Conservation (phyloP, 2,329 filamentous ascomycete genomes). For the Paraphoma sp. region DNA sequence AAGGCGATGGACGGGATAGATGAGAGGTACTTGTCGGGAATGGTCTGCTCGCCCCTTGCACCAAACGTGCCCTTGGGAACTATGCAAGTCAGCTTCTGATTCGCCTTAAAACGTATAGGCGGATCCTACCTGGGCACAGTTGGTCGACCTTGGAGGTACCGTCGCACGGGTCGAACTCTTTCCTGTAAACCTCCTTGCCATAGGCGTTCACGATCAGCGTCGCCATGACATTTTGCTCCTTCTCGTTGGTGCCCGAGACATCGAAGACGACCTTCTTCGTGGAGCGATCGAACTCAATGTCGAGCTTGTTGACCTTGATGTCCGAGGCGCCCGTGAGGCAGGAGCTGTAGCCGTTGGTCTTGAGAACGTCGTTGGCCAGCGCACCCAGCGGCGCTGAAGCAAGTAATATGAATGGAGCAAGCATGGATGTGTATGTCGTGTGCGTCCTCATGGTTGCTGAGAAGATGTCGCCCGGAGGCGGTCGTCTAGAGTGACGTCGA, state of each 20-base stretch:
- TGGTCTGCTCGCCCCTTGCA: conserved; percentile 73
- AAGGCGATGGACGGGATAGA: conserved; percentile 90
- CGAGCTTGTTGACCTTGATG: conserved; percentile 75
- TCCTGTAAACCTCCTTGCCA: conserved; percentile 78
- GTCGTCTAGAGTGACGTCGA: conserved; percentile 17
- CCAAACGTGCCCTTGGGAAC: conserved; percentile 78
- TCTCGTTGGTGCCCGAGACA: conserved; percentile 76
- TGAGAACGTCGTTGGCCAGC: conserved; percentile 73
- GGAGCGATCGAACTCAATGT: conserved; percentile 80
- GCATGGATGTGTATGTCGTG: conserved; percentile 46
- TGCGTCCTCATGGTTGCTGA: conserved; percentile 39
- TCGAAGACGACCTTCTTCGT: conserved; percentile 80
- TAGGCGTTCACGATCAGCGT: conserved; percentile 81
- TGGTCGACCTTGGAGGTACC: conserved; percentile 68
- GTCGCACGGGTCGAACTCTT: conserved; percentile 84
- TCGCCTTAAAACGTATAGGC: conserved; percentile 5
- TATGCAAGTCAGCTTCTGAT: conserved; percentile 42
- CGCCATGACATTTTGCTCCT: conserved; percentile 81
- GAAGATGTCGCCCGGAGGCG: conserved; percentile 38
- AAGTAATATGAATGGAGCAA: conserved; percentile 46
- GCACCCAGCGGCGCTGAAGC: conserved; percentile 55
- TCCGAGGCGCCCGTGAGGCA: conserved; percentile 65
- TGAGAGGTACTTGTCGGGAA: conserved; percentile 73
- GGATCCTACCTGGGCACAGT: conserved; percentile 77
- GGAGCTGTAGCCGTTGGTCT: conserved; percentile 79